Base-by-base conservation (phyloP, 2,329 filamentous ascomycete genomes). In the Macrophomina tecta region DNA sequence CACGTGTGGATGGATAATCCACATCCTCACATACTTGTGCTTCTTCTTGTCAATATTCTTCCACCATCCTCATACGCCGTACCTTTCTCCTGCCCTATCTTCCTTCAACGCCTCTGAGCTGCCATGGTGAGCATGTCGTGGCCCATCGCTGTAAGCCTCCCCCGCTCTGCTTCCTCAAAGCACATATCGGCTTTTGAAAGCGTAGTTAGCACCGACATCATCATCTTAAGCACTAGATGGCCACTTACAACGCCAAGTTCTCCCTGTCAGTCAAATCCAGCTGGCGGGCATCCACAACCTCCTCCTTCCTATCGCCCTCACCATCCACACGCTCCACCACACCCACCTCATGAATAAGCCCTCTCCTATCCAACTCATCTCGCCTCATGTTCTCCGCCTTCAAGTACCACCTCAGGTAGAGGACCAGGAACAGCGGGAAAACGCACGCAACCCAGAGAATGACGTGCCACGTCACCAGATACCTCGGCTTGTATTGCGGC, bases 391-490 rank as follows among this genome's bases (percentile, higher is more conserved):
- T 83, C 56, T 82, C 77, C 42, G 73, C 73, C 14, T 71, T 75
- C n/a, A 83, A 68, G 64, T 82, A 80, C 56, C 75, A 77, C 6
- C 81, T 67, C 38, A 83, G 72, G 18, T 76, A 76, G 3, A 82
- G 63, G 1, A 82, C 77, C n/a, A 81, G 73, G 14, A 79, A 69
- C 11, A 76, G 74, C 2, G 79, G 80, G 5, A 81, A 72, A 14
- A 81, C 75, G 56, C 75, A 78, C 18, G 77, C 78, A 9, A 80
- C 70, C 58, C 77, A 78, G 16, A 72, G 48, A n/a, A 73, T 74
- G 5, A 76, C 71, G 64, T 69, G 70, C 74, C 74, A 75, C 1
- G 73, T 74, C 8, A 75, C 72, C 36, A 74, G 72, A 38, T 77
- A 76, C 6, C 73, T 69, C 5, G 74, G 73, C 60, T 71, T 60